Evolutionary conservation across 1,284 basidiomycete species (phyloP), one percentile per base, ranked within the genome.

Genomic region (Meira nashicola): DNA sequence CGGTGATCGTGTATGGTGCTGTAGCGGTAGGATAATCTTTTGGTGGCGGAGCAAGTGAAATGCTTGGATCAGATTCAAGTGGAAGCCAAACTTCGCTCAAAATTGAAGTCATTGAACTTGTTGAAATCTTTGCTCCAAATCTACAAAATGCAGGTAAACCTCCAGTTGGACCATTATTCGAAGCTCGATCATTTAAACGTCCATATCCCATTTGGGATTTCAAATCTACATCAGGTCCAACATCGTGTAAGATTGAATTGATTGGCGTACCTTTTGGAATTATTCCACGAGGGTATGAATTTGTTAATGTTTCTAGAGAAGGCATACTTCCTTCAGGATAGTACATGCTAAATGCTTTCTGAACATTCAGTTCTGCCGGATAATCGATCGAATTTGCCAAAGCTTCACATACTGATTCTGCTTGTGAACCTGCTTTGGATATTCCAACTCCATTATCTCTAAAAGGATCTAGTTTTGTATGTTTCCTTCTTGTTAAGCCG

Each of bases 91-190:
- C 64, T 39, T 66, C 64, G 9, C 47, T 50, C 15, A 64, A 46
- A 21, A 58, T 58, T 19, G 37, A 14, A 1, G 64, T 66, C 11
- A 64, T 7, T 19, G 28, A 3, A 50, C 43, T 50, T 4, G 64
- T 64, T n/a, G 28, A 15, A 39, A 64, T 57, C 39, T 40, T 43
- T 39, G 53, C 62, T 4, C 63, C 64, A 44, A 61, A 64, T n/a
- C 64, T 54, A 41, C 64, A 66, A 38, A 66, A 66, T 14, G 63
- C 59, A 2, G 64, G 64, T n/a, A 66, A 41, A 15, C 59, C 59
- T n/a, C 64, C 64, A 6, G 58, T 53, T 3, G 64, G 64, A 1
- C 61, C 58, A 28, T 60, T 40, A 28, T 25, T 47, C 8, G 43
- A 57, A 17, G 39, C 46, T 19, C 39, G 37, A 12, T 39, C 14